A percentile compares a stretch with the other conserved stretches of the same genome.
phyloP scores from a whole-genome alignment of 352 stramenopile genomes.

The Aphanomyces astaci region DNA sequence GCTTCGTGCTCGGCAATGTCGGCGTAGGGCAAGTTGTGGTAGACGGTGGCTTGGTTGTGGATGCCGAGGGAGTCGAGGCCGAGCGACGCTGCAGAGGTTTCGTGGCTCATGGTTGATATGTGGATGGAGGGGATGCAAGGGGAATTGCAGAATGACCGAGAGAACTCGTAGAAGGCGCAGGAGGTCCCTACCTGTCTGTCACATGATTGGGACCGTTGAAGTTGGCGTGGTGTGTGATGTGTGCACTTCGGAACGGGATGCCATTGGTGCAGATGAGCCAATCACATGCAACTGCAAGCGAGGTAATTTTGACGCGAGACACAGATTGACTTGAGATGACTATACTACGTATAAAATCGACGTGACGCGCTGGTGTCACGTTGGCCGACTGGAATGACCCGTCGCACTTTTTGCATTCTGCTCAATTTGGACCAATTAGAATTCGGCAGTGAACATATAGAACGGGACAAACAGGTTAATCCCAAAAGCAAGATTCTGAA shows the following conservation, averaged over 20 bases:
- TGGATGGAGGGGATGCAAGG: neutral
- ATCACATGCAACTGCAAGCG: neutral
- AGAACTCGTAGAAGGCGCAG: neutral
- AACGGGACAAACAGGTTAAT: neutral
- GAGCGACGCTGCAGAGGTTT: conserved; percentile 45
- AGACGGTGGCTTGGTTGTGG: conserved; percentile 34
- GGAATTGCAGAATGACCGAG: neutral
- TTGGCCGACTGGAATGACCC: neutral
- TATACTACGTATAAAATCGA: neutral
- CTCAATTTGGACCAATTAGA: no score
- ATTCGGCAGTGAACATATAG: no score
- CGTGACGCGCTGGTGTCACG: neutral
- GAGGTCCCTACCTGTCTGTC: neutral
- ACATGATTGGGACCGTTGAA: neutral
- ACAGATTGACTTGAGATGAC: neutral
- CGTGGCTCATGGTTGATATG: conserved; percentile 40
- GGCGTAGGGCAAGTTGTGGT: conserved; percentile 47
- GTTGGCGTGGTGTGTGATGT: no score
- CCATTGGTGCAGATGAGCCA: neutral
- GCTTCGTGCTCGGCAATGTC: conserved; percentile 40
- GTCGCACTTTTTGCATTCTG: neutral
- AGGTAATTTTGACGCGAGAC: neutral
- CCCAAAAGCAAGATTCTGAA: no score
- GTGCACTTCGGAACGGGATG: neutral
- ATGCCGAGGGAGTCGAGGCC: conserved; percentile 40